phyloP scores from a whole-genome alignment of 176 grass and related monocot genomes.

The Phoenix dactylifera region DNA sequence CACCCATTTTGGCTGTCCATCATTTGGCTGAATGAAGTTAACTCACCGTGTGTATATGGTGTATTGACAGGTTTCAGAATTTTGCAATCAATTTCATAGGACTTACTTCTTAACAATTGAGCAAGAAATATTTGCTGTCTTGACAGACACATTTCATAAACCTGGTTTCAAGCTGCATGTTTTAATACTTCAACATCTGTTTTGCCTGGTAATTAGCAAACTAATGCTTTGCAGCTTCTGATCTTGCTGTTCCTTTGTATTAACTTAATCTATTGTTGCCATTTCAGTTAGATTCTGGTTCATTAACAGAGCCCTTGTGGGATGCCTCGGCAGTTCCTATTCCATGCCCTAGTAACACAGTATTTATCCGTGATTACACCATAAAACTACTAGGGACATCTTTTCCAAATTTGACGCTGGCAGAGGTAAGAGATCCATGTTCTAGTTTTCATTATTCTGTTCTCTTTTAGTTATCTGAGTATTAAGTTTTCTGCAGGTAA shows the following conservation, averaged over 20 bases:
- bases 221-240: neutral
- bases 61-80: slow-evolving; percentile 65
- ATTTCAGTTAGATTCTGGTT: slow-evolving; percentile 63
- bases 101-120: slow-evolving; percentile 87
- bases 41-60: slow-evolving; percentile 14
- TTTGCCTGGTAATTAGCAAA: slow-evolving; percentile 67
- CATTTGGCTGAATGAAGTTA: neutral
- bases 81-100: slow-evolving; percentile 95
- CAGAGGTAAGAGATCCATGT: slow-evolving; percentile 39
- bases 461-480: neutral
- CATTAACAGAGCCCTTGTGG: slow-evolving; percentile 85
- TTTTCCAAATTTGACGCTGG: slow-evolving; percentile 85
- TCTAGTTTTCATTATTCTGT: neutral
- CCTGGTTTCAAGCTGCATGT: slow-evolving; percentile 99
- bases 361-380: slow-evolving; percentile 92
- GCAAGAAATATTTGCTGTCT: slow-evolving; percentile 97
- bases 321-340: slow-evolving; percentile 55
- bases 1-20: too few relatives aligned
- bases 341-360: slow-evolving; percentile 66
- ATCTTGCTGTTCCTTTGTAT: slow-evolving; percentile 5
- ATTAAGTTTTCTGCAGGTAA: slow-evolving; percentile 41
- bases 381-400: slow-evolving; percentile 85
- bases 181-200: slow-evolving; percentile 87
- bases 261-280: slow-evolving; percentile 4
- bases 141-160: slow-evolving; percentile 97